Conservation (phyloP, 2,329 filamentous ascomycete genomes). For the Acrocalymma vagum region DNA sequence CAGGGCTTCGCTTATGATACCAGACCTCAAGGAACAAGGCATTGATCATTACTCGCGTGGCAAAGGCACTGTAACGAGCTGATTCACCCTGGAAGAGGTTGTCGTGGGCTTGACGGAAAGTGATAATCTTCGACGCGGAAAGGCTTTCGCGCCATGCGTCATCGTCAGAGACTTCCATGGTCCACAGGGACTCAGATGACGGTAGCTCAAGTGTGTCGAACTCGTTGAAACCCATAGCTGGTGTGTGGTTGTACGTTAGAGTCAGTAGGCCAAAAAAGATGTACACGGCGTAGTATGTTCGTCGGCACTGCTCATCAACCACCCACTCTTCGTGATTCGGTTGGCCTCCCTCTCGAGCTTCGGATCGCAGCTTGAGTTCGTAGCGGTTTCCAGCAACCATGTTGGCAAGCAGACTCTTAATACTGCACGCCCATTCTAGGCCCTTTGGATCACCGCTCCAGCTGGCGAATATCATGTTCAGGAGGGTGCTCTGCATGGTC, state of each 20-base stretch:
- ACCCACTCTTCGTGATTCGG: conserved; percentile 92
- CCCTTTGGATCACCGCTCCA: conserved; percentile 99
- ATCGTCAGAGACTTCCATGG: conserved; percentile 80
- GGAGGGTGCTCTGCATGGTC: conserved; percentile 96
- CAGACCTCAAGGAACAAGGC: conserved; percentile 97
- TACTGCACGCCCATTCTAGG: conserved; percentile 97
- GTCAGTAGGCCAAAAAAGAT: conserved; percentile 98
- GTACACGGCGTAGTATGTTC: conserved; percentile 98
- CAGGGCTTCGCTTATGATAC: conserved; percentile 99
- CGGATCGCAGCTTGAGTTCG: conserved; percentile 90
- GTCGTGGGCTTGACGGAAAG: conserved; percentile 93
- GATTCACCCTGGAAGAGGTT: conserved; percentile 93
- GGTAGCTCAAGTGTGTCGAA: conserved; percentile 93
- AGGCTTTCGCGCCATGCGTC: conserved; percentile 84
- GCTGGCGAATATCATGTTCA: conserved; percentile 99
- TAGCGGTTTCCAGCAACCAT: conserved; percentile 99
- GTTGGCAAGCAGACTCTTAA: conserved; percentile 96
- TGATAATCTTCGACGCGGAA: conserved; percentile 74
- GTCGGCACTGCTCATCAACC: conserved; percentile 93
- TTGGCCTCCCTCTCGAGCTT: conserved; percentile 78
- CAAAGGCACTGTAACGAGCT: conserved; percentile 93
- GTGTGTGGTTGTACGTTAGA: conserved; percentile 96
- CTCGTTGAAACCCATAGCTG: conserved; percentile 97
- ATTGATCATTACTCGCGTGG: conserved; percentile 98
- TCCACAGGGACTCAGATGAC: conserved; percentile 94